Conservation (phyloP, 352 stramenopile genomes). For the Globisporangium polare region DNA sequence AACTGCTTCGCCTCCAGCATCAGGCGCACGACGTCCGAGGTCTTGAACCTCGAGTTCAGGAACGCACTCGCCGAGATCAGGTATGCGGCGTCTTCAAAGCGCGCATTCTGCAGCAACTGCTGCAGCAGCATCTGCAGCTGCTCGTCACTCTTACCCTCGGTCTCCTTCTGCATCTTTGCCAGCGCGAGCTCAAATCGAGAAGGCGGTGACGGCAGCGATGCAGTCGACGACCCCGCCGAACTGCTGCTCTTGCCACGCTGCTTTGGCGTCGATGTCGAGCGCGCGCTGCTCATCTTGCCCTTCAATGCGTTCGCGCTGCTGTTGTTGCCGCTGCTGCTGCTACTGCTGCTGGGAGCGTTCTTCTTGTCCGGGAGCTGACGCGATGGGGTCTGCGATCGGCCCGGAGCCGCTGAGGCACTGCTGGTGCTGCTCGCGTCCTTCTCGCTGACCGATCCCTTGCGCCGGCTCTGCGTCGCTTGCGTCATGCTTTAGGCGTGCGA, state of each 20-base stretch:
- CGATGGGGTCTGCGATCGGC: constrained; percentile 14
- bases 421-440: constrained; percentile 2
- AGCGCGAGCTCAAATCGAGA: constrained; percentile 31
- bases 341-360: not conserved
- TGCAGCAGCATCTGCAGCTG: constrained; percentile 59
- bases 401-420: not conserved
- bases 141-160: constrained; percentile 31
- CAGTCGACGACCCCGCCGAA: not conserved
- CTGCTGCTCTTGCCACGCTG: constrained; percentile 13
- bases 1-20: constrained; percentile 61
- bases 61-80: constrained; percentile 47
- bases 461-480: constrained; percentile 8
- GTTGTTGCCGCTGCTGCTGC: not conserved
- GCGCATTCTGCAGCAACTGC: constrained; percentile 33
- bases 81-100: constrained; percentile 64
- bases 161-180: constrained; percentile 27
- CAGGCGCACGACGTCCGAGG: constrained; percentile 71
- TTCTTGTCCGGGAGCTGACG: constrained; percentile 11
- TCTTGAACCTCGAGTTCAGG: constrained; percentile 60
- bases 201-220: not conserved
- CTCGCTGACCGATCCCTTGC: constrained; percentile 14
- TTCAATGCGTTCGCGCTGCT: not conserved
- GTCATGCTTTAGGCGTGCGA: constrained; percentile 2
- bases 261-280: constrained; percentile 15
- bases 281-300: constrained; percentile 2